Base-by-base conservation (phyloP, 2,329 filamentous ascomycete species). In the Sphaerostilbella broomeana region DNA sequence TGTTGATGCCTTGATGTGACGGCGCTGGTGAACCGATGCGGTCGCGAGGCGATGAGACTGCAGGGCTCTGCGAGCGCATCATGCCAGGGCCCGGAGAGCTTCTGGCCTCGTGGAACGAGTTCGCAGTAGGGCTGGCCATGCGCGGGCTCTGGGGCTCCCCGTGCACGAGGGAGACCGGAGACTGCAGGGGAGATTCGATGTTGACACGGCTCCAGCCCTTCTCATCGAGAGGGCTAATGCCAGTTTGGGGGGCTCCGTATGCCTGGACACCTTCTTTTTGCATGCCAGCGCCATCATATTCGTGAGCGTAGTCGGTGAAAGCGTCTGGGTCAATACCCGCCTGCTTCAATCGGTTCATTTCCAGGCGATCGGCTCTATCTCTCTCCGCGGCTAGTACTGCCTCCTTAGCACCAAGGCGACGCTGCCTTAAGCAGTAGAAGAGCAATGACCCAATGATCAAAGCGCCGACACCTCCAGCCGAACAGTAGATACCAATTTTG, bases 391-490 rank as follows among this genome's bases (percentile, higher is more conserved):
- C 70, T 7, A 63, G 41, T 25, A 62, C 61, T 25, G 74, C 73
- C 53, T 81, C 77, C 16, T 51, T 53, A 15, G 64, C 63, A 10
- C 77, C 77, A 0, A 60, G 60, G 28, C 69, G 66, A 25, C 76
- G 69, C 55, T 79, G 73, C 28, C 66, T 65, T 52, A 76, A 60
- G 59, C 71, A 78, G 62, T 72, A 75, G 53, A 73, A 70, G 15
- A 69, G 52, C 6, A 68, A 60, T 0, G 60, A 58, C 19, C 54
- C 59, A 12, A 72, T 18, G 0, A 72, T 50, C 5, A 69, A 44
- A 17, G 62, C 68, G 6, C 56, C 72, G 1, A 68, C 65, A 13
- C 49, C 59, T n/a, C 60, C 69, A 2, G 62, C 66, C 8, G 57
- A 58, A 3, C 64, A 69, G 47, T 76, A 79, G 30, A 81, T 58